Base-by-base conservation (phyloP, 2,329 filamentous ascomycete species). In the Xylariaceae sp. region DNA sequence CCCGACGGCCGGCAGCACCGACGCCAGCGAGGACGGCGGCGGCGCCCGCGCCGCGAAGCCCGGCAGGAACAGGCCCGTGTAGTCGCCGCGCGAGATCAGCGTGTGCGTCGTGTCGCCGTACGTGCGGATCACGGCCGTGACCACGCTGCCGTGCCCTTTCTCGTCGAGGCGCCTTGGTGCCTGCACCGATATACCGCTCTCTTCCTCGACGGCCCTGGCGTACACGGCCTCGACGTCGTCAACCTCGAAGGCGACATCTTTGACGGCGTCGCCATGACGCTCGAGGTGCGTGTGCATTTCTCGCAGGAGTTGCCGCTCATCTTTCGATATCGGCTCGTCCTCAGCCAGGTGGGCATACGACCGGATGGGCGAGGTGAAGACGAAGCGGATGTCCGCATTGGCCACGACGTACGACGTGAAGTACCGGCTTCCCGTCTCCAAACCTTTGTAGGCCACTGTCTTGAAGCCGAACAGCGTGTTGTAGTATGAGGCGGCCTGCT, bases 61-160 rank as follows among this genome's bases (percentile, higher is more conserved):
- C 0, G 90, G 90, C 31, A 95, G 69, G 65, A 96, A 96, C 14
- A 70, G 58, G 0, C 89, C 89, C 0, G 58, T 62, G 61, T 94
- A 95, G 26, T 65, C 58, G 29, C 60, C 58, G 28, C 86, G 78
- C 48, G 84, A 78, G 58, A 96, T 79, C 37, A 96, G 75, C 0
- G 90, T 94, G 63, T 96, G 90, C 1, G 87, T 94, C 10, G 90
- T 95, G 63, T 96, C 86, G 46, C 90, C 90, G 56, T 95, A 96
- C 5, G 90, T 95, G 60, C 77, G 75, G 56, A 96, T 90, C 8
- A 84, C 82, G 23, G 88, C 90, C 15, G 79, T 75, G 36, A 73
- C 72, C 32, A 94, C 76, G 34, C 71, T 66, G 19, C 86, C 86
- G 47, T 72, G 55, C 39, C 78, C 59, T 39, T 79, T 67, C 53